Conservation (phyloP, 306 rosid genomes). For the Chamaecrista fasciculata region DNA sequence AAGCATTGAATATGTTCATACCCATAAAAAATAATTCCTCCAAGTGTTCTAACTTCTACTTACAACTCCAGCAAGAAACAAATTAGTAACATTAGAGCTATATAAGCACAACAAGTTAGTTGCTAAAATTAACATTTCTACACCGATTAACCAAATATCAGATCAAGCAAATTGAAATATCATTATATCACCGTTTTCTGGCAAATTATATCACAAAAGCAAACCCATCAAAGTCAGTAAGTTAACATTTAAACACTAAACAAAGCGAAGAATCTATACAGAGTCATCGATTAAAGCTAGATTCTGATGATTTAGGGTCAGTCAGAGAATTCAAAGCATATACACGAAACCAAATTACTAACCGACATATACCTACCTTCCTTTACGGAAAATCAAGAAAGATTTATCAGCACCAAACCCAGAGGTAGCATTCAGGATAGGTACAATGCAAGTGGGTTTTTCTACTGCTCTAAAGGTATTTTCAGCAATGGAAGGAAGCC, state of each 20-base stretch:
- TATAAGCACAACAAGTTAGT: background rate
- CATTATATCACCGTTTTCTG: too few species aligned
- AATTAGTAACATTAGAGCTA: conserved; percentile 9
- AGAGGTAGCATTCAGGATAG: conserved; percentile 31
- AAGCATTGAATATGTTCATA: background rate
- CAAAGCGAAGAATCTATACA: background rate
- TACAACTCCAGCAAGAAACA: background rate
- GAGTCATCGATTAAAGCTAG: background rate
- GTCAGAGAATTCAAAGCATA: background rate
- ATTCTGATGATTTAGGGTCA: background rate
- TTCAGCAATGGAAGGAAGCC: conserved; percentile 43
- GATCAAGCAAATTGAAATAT: conserved; percentile 11
- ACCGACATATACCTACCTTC: conserved; percentile 59
- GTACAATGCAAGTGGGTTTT: conserved; percentile 33
- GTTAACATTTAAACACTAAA: background rate
- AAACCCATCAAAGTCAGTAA: background rate
- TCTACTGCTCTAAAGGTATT: conserved; percentile 37
- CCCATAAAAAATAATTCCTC: conserved; percentile 5
- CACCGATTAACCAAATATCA: conserved; percentile 9
- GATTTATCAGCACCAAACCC: conserved; percentile 38
- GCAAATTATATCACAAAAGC: conserved; percentile 18
- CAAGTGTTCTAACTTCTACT: conserved; percentile 16
- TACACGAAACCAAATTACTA: background rate
- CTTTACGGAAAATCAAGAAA: conserved; percentile 45
- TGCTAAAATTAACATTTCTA: background rate